These are phyloP conservation scores for Jaapia argillacea DNA, from an alignment of 768 basidiomycete species.

Conservation along the genomic window DNA sequence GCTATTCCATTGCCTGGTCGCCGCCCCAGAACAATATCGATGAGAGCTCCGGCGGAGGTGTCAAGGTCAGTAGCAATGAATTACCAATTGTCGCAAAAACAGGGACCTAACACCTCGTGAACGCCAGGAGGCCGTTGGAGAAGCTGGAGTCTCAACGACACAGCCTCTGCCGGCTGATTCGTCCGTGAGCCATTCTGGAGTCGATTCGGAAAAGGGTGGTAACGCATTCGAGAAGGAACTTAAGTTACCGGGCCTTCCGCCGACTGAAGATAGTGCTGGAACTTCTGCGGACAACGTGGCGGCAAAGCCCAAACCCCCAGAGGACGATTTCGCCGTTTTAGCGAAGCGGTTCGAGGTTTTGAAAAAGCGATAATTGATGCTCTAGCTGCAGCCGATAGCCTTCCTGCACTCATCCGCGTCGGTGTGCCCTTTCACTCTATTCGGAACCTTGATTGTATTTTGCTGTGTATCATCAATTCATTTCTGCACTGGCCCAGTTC, in stretches of 20 bases:
- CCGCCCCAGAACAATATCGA: conserved; percentile 22
- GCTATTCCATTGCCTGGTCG: conserved; percentile 68
- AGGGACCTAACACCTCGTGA: no score
- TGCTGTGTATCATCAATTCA: no score
- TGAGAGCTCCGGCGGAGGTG: conserved; percentile 22
- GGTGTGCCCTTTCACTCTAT: no score
- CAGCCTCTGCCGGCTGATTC: not conserved
- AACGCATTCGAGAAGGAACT: conserved; percentile 16
- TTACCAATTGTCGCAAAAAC: no score
- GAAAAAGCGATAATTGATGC: conserved; percentile 66
- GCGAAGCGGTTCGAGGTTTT: conserved; percentile 76
- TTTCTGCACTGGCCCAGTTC: no score
- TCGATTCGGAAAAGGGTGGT: not conserved
- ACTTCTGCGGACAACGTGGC: conserved; percentile 15
- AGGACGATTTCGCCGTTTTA: conserved; percentile 70
- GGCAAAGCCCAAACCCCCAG: conserved; percentile 21
- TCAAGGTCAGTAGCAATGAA: conserved; percentile 29
- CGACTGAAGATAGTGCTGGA: conserved; percentile 26
- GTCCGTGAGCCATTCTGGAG: no score
- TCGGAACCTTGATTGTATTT: no score
- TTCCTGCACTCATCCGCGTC: no score
- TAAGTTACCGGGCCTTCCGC: conserved; percentile 42
- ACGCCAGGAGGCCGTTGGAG: no score
- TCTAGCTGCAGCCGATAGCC: no score
- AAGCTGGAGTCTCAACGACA: no score